Conservation (phyloP, 805 yeast species). For the Lipomyces spencermartinsiae region DNA sequence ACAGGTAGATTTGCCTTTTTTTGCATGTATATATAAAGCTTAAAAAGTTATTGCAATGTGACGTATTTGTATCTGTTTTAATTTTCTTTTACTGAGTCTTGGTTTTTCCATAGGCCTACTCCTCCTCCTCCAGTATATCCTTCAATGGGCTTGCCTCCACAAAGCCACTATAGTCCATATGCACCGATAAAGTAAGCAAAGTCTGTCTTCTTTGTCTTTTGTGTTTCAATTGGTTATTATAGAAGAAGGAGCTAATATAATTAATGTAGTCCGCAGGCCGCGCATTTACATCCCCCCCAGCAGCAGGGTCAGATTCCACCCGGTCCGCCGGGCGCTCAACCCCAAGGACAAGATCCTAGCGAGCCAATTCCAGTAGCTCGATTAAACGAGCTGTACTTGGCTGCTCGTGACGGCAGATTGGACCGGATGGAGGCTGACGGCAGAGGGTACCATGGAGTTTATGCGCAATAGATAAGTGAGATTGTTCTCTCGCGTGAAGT, state of each 20-base stretch:
- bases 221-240: constrained; percentile 8
- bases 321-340: constrained; percentile 38
- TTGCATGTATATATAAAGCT: constrained; percentile 21
- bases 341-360: constrained; percentile 42
- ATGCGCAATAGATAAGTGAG: constrained; percentile 45
- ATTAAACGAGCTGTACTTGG: constrained; percentile 59
- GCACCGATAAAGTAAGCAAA: constrained; percentile 43
- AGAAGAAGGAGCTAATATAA: constrained; percentile 13
- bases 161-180: constrained; percentile 47
- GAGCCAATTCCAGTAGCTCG: constrained; percentile 51
- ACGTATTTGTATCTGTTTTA: constrained; percentile 24
- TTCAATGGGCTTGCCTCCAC: constrained; percentile 46
- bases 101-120: constrained; percentile 42
- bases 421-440: constrained; percentile 60
- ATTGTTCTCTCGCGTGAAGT: constrained; percentile 9
- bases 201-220: constrained; percentile 16
- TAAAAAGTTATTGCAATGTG: constrained; percentile 19
- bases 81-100: constrained; percentile 33
- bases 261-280: constrained; percentile 36
- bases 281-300: constrained; percentile 31
- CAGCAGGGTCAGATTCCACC: constrained; percentile 30
- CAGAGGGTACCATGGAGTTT: constrained; percentile 52
- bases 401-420: constrained; percentile 62
- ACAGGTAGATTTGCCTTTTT: constrained; percentile 39
- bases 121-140: constrained; percentile 47